Evolutionary conservation across 176 grass and related monocot species (phyloP).

Genomic region (Lolium perenne): DNA sequence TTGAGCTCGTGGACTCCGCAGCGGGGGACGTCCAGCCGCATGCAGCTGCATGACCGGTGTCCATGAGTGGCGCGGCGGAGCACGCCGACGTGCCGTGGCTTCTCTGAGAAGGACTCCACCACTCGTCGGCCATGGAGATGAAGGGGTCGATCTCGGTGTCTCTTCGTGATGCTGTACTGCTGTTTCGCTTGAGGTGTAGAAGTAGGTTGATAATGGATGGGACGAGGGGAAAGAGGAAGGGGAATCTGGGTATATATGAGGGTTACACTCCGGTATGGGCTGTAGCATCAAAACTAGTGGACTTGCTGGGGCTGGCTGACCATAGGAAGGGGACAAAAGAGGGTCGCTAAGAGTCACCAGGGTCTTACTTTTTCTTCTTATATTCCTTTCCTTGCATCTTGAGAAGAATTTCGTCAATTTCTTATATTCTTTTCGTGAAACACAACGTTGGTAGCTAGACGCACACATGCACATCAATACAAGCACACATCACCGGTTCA

Average conservation of each 20-base stretch:
- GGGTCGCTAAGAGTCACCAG: constrained; percentile 38
- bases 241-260: constrained; percentile 61
- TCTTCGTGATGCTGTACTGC: background rate
- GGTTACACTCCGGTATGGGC: constrained; percentile 34
- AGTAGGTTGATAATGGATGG: constrained; percentile 37
- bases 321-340: constrained; percentile 38
- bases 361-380: constrained; percentile 29
- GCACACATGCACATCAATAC: background rate
- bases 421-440: background rate
- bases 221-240: constrained; percentile 39
- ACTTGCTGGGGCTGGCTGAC: constrained; percentile 51
- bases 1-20: constrained; percentile 53
- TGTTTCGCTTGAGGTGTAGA: constrained; percentile 41
- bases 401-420: background rate
- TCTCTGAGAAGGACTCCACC: constrained; percentile 53
- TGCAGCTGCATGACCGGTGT: constrained; percentile 9
- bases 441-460: background rate
- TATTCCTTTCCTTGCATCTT: background rate
- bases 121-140: constrained; percentile 59
- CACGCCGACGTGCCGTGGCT: constrained; percentile 50
- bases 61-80: constrained; percentile 39
- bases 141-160: constrained; percentile 1
- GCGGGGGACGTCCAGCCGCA: constrained; percentile 52
- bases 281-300: constrained; percentile 35
- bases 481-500: too few relatives aligned